Conservation (phyloP, 768 basidiomycete genomes). For the Auriscalpium orientale region DNA sequence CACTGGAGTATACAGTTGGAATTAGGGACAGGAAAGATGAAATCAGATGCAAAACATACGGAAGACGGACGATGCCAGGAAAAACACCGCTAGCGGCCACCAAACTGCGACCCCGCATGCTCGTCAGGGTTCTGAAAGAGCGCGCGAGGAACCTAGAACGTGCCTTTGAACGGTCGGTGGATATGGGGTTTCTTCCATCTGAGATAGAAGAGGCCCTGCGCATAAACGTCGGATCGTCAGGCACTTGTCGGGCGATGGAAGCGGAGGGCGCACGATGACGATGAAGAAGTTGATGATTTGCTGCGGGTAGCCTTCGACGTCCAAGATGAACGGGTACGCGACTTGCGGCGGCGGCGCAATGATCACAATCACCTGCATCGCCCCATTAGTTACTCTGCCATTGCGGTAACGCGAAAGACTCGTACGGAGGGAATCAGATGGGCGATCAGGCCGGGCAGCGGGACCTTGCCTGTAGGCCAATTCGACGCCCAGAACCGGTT, state of each 20-base stretch:
- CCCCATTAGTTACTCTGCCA: not conserved
- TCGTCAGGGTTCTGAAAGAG: not conserved
- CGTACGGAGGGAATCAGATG: constrained; percentile 46
- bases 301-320: constrained; percentile 43
- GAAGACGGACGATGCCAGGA: constrained; percentile 42
- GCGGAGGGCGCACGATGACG: constrained; percentile 34
- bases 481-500: constrained; percentile 56
- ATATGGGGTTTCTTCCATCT: constrained; percentile 42
- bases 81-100: constrained; percentile 49
- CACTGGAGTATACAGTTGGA: constrained; percentile 24
- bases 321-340: constrained; percentile 55
- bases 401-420: no score
- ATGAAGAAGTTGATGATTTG: constrained; percentile 54
- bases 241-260: no score
- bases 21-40: not conserved
- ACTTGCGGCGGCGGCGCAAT: constrained; percentile 43
- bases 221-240: no score
- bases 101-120: constrained; percentile 35
- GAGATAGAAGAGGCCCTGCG: constrained; percentile 48
- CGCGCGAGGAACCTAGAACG: not conserved
- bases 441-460: constrained; percentile 46
- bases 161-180: constrained; percentile 42
- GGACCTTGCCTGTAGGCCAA: constrained; percentile 51
- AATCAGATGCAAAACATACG: constrained; percentile 27
- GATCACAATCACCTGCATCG: constrained; percentile 38